A percentile compares a stretch with the other conserved stretches of the same genome.
These are phyloP conservation scores for Candida mattraensis DNA, from an alignment of 805 yeast species.

Conservation along the genomic window DNA sequence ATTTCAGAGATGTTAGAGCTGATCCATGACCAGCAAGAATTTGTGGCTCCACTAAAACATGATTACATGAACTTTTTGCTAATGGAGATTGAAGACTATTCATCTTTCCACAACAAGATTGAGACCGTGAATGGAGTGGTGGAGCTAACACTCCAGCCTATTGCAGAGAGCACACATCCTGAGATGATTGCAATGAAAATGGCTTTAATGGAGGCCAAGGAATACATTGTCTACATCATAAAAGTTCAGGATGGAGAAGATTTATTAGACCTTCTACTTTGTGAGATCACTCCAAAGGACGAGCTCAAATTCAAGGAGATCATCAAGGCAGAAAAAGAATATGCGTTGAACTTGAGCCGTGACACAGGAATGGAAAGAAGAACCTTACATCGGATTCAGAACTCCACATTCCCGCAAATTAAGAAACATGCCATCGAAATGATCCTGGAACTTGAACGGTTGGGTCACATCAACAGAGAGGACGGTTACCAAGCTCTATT, in stretches of 20 bases:
- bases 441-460: constrained; percentile 69
- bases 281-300: constrained; percentile 66
- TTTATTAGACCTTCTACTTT: constrained; percentile 47
- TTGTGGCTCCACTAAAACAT: constrained; percentile 44
- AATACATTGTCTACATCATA: constrained; percentile 78
- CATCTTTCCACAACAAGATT: constrained; percentile 19
- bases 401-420: constrained; percentile 63
- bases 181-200: constrained; percentile 40
- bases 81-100: constrained; percentile 23
- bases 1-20: constrained; percentile 45
- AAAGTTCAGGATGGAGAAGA: constrained; percentile 81
- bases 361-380: constrained; percentile 36
- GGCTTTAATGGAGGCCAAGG: constrained; percentile 72
- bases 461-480: constrained; percentile 61
- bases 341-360: constrained; percentile 20
- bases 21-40: constrained; percentile 41
- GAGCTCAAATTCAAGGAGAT: constrained; percentile 64
- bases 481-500: constrained; percentile 77
- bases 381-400: constrained; percentile 39
- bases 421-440: constrained; percentile 75
- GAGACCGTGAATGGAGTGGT: constrained; percentile 19
- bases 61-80: constrained; percentile 40
- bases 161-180: constrained; percentile 36
- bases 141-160: constrained; percentile 23
- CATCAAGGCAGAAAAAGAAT: constrained; percentile 45